Evolutionary conservation across 2,329 filamentous ascomycete species (phyloP), one percentile per base, ranked within the genome.

Genomic region (Phialophora chinensis): DNA sequence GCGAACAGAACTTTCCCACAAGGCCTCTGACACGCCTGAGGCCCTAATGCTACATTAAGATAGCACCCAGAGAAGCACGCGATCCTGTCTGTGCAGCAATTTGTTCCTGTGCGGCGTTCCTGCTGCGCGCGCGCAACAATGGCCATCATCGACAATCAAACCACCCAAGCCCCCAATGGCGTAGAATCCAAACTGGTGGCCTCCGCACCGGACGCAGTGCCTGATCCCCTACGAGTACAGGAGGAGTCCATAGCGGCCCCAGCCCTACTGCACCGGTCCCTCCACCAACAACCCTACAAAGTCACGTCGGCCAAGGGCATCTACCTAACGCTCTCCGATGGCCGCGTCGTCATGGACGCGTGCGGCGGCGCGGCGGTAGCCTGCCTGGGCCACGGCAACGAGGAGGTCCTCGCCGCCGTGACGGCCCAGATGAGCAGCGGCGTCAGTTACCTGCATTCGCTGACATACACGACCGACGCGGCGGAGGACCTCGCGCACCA

Each of bases 321-420:
- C 69, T 84, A 83, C 66, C 76, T 88, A n/a, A 77, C 79, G 38
- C 78, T 87, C 1, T 79, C 79, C 70, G 81, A 83, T 73, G 88
- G 88, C 1, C 82, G 84, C 27, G 80, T 79, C 38, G 84, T 95
- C 52, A 84, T 93, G 14, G 91, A 95, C 75, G 89, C 87, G 1
- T 90, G 88, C 23, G 86, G 89, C 31, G 91, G 91, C 89, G 91
- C 2, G 4, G 71, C 71, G 90, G 90, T 93, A 3, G 83, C 87
- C 10, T 89, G 88, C 73, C 79, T 94, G 10, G 91, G 91, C 6
- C 88, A 92, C 72, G 87, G 86, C 33, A 84, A 89, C 66, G 44
- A 52, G 0, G 81, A 88, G 56, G 86, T 93, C 12, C 80, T 81
- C 12, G 79, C 84, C 2, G 90, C 88, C 0, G 83, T 92, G 49